Percentiles rank a stretch among this genome's conserved stretches.
Conservation (phyloP, 352 stramenopile genomes). For the Plasmopara muralis region DNA sequence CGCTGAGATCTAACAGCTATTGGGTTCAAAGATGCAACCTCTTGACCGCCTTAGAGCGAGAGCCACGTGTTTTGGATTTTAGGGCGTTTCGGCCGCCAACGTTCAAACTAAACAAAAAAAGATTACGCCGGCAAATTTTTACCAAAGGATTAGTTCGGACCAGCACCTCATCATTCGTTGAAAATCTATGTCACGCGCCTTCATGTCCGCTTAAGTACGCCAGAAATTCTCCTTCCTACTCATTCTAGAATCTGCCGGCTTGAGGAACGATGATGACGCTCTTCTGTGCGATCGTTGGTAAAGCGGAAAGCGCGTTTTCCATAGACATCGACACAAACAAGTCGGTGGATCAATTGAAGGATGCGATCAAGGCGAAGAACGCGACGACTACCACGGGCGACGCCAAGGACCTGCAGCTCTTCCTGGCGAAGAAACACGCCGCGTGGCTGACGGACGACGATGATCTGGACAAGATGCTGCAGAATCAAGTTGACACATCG, state of each 20-base stretch:
- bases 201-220: not conserved
- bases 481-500: too few relatives aligned
- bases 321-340: not conserved
- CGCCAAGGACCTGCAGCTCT: not conserved
- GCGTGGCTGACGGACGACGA: not conserved
- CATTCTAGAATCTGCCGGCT: too few relatives aligned
- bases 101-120: too few relatives aligned
- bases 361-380: not conserved
- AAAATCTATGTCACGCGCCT: not conserved
- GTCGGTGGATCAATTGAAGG: not conserved
- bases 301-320: not conserved
- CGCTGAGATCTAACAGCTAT: too few relatives aligned
- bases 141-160: too few relatives aligned
- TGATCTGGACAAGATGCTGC: not conserved
- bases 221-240: too few relatives aligned
- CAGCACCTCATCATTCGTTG: not conserved
- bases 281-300: too few relatives aligned
- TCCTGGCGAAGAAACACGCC: not conserved
- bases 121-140: too few relatives aligned
- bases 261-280: too few relatives aligned
- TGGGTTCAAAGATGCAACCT: not conserved
- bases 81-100: too few relatives aligned
- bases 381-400: not conserved
- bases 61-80: not conserved
- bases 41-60: too few relatives aligned